Evolutionary conservation across 345 rosid genomes (phyloP), one percentile per base, ranked within the genome.

Genomic region (Linum lewisii): DNA sequence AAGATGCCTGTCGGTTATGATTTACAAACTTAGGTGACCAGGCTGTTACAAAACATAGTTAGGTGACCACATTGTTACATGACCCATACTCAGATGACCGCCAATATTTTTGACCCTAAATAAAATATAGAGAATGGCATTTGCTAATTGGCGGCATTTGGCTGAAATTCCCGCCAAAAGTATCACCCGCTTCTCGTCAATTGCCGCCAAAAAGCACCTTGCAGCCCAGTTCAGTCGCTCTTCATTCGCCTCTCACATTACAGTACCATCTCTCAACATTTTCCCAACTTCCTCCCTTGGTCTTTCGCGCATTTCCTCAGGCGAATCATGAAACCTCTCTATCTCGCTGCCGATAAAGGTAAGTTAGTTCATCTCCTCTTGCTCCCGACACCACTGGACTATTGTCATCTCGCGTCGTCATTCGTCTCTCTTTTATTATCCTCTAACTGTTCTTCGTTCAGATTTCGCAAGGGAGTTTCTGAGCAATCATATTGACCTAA

Each of bases 381-480:
- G 25, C 29, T 2, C 32, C 29, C 16, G 37, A 18, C 3, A 9
- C 21, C 11, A 51, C 4, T 8, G 20, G 37, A 23, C 24, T 29
- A 19, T 21, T n/a, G 60, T 14, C 2, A 7, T 7, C 18, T 23
- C 36, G 6, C 5, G 36, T 5, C 44, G 18, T 19, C 34, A 49
- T 24, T 0, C 21, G 25, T 25, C 2, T 21, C 0, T 58, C 6
- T 29, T 19, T 11, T 18, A 2, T 7, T 13, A 20, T 29, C 24
- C 19, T 57, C 34, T 29, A 38, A 2, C 50, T 38, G 6, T 4
- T 67, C 9, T 23, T 10, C 47, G 20, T 23, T 9, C 75, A 92
- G 97, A 19, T 21, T 51, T 82, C 7, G 90, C 99, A 11, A 93
- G 78, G 81, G 96, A 87, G 21, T 93, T 93, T 68, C 82, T 93